A percentile compares a stretch with the other conserved stretches of the same genome.
Evolutionary conservation across 2,329 filamentous ascomycete genomes (phyloP).

Genomic region (Thermoascus crustaceus): DNA sequence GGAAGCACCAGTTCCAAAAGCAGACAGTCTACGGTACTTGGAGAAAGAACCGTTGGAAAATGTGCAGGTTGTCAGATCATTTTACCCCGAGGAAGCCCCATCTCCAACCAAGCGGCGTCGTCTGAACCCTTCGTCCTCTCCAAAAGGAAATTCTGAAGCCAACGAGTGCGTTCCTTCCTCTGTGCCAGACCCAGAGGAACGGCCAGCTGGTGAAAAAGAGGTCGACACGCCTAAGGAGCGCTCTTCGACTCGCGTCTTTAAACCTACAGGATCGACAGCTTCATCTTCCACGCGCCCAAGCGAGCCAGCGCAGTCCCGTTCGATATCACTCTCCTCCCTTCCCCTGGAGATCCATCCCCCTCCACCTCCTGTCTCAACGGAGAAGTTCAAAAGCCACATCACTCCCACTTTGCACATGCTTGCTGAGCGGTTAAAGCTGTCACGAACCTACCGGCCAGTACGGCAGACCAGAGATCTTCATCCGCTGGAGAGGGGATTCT

Average conservation of each 20-base stretch:
- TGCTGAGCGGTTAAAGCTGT: conserved; percentile 44
- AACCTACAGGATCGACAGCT: too few relatives aligned
- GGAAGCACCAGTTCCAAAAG: conserved; percentile 6
- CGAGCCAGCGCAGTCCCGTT: conserved; percentile 3
- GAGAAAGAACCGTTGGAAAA: neutral
- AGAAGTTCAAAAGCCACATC: conserved; percentile 45
- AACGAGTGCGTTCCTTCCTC: conserved; percentile 9
- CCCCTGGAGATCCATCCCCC: conserved; percentile 44
- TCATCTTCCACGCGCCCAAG: neutral
- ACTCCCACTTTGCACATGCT: conserved; percentile 50
- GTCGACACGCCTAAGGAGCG: neutral
- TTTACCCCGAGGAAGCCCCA: neutral
- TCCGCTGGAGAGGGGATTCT: conserved; percentile 67
- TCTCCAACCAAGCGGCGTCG: conserved; percentile 11
- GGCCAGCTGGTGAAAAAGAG: neutral
- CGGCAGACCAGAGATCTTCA: conserved; percentile 43
- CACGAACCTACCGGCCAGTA: conserved; percentile 47
- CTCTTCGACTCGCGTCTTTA: neutral
- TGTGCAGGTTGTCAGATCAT: conserved; percentile 11
- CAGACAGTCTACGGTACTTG: conserved; percentile 2
- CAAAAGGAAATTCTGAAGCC: neutral
- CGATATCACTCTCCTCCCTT: conserved; percentile 12
- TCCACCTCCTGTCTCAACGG: conserved; percentile 43
- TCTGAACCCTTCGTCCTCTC: conserved; percentile 3
- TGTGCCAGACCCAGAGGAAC: conserved; percentile 2